Evolutionary conservation across 768 basidiomycete species (phyloP).

Genomic region (Chiua virens): DNA sequence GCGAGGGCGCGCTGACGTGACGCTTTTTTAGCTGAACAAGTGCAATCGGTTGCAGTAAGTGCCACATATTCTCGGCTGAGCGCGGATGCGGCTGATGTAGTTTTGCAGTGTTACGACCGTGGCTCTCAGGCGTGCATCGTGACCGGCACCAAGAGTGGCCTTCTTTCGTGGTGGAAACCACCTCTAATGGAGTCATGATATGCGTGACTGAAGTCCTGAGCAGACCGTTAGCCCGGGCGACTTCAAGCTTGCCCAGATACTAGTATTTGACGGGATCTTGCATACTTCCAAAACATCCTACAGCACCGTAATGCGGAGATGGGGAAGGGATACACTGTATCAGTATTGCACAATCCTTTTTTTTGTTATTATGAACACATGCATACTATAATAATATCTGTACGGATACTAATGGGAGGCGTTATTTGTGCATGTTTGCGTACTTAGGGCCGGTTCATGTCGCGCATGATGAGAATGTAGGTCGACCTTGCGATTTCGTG

Average conservation of each 20-base stretch:
- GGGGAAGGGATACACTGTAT: conserved; percentile 28
- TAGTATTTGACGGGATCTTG: conserved; percentile 22
- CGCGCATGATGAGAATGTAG: conserved; percentile 19
- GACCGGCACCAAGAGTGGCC: conserved; percentile 56
- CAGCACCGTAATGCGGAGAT: conserved; percentile 25
- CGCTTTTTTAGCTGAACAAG: conserved; percentile 27
- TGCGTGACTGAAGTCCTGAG: too few relatives aligned
- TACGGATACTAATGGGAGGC: conserved; percentile 12
- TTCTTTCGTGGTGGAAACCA: conserved; percentile 56
- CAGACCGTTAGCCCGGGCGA: too few relatives aligned
- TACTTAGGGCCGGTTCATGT: conserved; percentile 35
- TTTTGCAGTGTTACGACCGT: conserved; percentile 47
- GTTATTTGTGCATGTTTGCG: conserved; percentile 31
- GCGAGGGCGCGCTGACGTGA: conserved; percentile 7
- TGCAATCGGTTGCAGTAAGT: conserved; percentile 37
- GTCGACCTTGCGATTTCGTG: conserved; percentile 27
- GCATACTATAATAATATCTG: conserved; percentile 29
- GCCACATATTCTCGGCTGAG: neutral
- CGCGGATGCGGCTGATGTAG: conserved; percentile 26
- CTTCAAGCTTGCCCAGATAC: too few relatives aligned
- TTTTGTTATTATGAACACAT: conserved; percentile 2
- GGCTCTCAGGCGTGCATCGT: conserved; percentile 40
- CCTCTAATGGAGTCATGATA: conserved; percentile 29
- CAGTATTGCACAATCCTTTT: conserved; percentile 26
- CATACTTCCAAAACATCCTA: conserved; percentile 25